Percentiles rank a stretch among this genome's conserved stretches.
These are phyloP conservation scores for Dispira parvispora DNA, from an alignment of 192 early-diverging fungal genomes.

Conservation along the genomic window DNA sequence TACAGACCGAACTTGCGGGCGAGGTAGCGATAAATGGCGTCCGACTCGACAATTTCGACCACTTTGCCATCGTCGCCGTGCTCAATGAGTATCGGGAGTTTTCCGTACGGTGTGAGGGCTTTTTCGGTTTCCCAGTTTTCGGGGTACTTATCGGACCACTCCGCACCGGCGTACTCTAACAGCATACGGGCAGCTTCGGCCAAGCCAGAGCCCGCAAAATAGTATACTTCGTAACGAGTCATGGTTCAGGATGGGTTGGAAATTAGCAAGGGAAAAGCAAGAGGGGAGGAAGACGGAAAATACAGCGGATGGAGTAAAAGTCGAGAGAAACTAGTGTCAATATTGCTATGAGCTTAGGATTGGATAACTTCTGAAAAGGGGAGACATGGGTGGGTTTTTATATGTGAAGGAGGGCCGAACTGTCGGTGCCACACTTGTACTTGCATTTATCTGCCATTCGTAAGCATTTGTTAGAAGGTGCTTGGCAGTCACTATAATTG, in stretches of 20 bases:
- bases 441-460: too few relatives aligned
- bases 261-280: too few relatives aligned
- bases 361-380: too few relatives aligned
- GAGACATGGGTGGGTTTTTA: too few relatives aligned
- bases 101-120: conserved; percentile 25
- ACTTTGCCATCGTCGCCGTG: conserved; percentile 14
- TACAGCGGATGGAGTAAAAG: too few relatives aligned
- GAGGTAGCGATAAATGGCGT: conserved; percentile 30
- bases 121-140: conserved; percentile 26
- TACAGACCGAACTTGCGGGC: conserved; percentile 20
- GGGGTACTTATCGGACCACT: conserved; percentile 16
- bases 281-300: too few relatives aligned
- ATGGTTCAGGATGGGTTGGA: background rate
- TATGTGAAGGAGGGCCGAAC: too few relatives aligned
- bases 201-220: conserved; percentile 15
- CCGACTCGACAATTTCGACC: conserved; percentile 23
- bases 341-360: too few relatives aligned
- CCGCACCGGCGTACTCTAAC: conserved; percentile 19
- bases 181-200: conserved; percentile 20
- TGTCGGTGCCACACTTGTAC: too few relatives aligned
- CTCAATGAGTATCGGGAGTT: conserved; percentile 32
- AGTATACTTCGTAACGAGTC: conserved; percentile 15
- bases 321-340: too few relatives aligned
- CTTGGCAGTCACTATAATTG: too few relatives aligned
- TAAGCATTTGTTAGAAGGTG: too few relatives aligned